Evolutionary conservation across 257 asterid species (phyloP).

Genomic region (Solanum ossicruentum): DNA sequence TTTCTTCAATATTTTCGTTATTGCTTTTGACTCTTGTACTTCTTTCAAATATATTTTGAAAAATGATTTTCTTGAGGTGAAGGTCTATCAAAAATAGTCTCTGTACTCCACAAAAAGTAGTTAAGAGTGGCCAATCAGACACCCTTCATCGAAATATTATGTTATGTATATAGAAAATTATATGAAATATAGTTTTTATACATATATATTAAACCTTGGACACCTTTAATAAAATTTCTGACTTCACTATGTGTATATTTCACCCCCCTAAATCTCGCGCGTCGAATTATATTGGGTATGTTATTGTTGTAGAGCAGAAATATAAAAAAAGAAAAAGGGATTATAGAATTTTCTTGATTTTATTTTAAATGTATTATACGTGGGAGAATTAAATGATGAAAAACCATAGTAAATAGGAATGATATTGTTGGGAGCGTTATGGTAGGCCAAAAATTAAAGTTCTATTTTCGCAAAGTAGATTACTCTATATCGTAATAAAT

Average conservation of each 20-base stretch:
- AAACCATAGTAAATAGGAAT: slow-evolving; percentile 30
- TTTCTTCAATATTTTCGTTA: background rate
- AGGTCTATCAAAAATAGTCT: background rate
- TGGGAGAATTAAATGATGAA: background rate
- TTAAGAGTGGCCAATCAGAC: background rate
- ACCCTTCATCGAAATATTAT: too few relatives aligned
- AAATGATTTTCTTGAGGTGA: background rate
- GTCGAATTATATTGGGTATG: background rate
- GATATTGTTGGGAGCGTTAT: slow-evolving; percentile 54
- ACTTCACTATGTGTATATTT: background rate
- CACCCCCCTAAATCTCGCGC: background rate
- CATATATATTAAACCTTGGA: too few relatives aligned
- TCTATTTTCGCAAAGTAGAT: slow-evolving; percentile 13
- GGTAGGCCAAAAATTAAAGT: slow-evolving; percentile 32
- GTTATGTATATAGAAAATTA: too few relatives aligned
- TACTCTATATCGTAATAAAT: slow-evolving; percentile 19
- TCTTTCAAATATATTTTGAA: background rate
- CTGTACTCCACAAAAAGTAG: background rate
- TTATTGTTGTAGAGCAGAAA: background rate
- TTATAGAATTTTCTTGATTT: background rate
- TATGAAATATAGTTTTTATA: too few relatives aligned
- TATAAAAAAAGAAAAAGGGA: background rate
- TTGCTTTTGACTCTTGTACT: background rate
- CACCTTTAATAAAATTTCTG: too few relatives aligned
- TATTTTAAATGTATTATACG: background rate